These are phyloP conservation scores for Saksenaea oblongispora DNA, from an alignment of 371 early-diverging fungal genomes.

Conservation along the genomic window DNA sequence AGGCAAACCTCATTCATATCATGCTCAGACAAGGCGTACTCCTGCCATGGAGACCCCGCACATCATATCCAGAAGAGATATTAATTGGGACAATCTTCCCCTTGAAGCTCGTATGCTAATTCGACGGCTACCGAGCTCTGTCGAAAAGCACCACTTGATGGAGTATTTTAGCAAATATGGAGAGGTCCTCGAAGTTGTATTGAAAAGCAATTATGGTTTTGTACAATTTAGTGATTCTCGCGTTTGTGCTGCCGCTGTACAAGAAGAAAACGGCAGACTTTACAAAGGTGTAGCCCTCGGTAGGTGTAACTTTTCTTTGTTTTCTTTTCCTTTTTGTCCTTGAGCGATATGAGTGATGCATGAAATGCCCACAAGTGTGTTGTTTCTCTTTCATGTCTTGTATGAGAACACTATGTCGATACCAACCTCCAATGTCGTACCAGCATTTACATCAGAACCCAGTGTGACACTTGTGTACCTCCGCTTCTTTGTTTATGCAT, in stretches of 20 bases:
- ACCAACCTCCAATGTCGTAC: neutral
- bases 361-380: neutral
- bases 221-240: slow-evolving; percentile 45
- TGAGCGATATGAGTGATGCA: neutral
- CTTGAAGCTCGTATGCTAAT: slow-evolving; percentile 49
- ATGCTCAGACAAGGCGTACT: slow-evolving; percentile 11
- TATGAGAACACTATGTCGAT: neutral
- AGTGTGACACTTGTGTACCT: neutral
- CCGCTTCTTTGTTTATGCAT: slow-evolving; percentile 4
- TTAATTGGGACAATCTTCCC: slow-evolving; percentile 29
- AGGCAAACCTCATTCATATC: slow-evolving; percentile 6
- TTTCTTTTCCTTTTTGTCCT: neutral
- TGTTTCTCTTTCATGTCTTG: neutral
- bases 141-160: slow-evolving; percentile 36
- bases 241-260: slow-evolving; percentile 42
- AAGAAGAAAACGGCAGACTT: slow-evolving; percentile 39
- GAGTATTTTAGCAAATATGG: slow-evolving; percentile 51
- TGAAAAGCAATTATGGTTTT: slow-evolving; percentile 40
- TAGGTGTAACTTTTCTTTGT: slow-evolving; percentile 23
- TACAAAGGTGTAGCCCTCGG: slow-evolving; percentile 40
- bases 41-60: slow-evolving; percentile 13
- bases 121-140: slow-evolving; percentile 36
- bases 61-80: slow-evolving; percentile 26
- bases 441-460: slow-evolving; percentile 3
- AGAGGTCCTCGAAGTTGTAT: slow-evolving; percentile 40